Base-by-base conservation (phyloP, 345 rosid genomes). In the Eucalyptus cloeziana region DNA sequence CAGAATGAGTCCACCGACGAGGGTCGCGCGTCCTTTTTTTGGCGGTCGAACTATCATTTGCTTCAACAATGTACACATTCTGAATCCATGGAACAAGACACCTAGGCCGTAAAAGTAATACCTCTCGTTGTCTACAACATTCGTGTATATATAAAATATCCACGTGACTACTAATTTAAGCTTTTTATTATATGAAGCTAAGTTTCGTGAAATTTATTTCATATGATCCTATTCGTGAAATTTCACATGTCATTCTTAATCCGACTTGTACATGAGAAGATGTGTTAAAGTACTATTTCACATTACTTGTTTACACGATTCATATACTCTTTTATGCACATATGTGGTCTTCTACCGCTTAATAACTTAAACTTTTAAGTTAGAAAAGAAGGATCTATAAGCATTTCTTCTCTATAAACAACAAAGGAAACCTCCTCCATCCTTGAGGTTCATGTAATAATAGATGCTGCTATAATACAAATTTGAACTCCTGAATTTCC, bases 141-240 rank as follows among this genome's bases (percentile, higher is more conserved):
- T 71, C 3, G 33, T 10, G 22, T 19, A 33, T 17, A 31, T n/a
- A 16, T 33, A 69, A n/a, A 27, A 64, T 69, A 17, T 69, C 12
- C 43, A 16, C 5, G 10, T 33, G 37, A 8, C 12, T 17, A 2
- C 3, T 33, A 71, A 33, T 17, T 19, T 71, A 71, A 69, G 17
- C 2, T 69, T 69, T 31, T 3, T 2, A 69, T 69, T 31, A 31
- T 5, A 16, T 3, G 5, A 62, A 62, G 1, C 2, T 71, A 19
- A 19, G 8, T 76, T 37, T 21, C 0, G 3, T 10, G 2, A 3
- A 37, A 0, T 37, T 76, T 76, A 76, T 71, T 71, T 1, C 3
- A 13, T 16, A 7, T 19, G 22, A 37, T 22, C 45, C 27, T 25
- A 10, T 24, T 37, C 3, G 2, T 37, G 4, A 76, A 37, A 21